A percentile compares a stretch with the other conserved stretches of the same genome.
Conservation (phyloP, 306 rosid species). For the Castanea sativa region DNA sequence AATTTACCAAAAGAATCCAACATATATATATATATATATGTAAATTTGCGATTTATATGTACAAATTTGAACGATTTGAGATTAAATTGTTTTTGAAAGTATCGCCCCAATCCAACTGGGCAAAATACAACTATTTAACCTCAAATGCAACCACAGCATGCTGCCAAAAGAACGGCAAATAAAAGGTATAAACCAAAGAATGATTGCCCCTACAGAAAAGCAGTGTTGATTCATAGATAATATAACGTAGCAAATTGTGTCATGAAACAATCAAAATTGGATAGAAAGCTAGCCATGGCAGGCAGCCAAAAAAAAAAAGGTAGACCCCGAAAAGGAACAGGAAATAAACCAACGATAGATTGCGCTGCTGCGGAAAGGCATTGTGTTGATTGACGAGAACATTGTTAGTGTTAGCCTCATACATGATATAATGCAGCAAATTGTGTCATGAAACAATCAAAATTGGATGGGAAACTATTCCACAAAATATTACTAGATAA, state of each 20-base stretch:
- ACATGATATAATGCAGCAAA: constrained; percentile 16
- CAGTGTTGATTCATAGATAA: constrained; percentile 6
- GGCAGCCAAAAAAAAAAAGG: background rate
- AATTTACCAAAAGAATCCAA: too few species aligned
- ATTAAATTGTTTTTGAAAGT: too few species aligned
- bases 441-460: constrained; percentile 21
- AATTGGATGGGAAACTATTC: constrained; percentile 37
- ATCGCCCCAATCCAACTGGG: too few species aligned
- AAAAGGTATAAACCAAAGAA: constrained; percentile 18
- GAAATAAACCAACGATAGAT: constrained; percentile 16
- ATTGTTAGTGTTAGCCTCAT: constrained; percentile 17
- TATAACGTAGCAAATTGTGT: constrained; percentile 10
- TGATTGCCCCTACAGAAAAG: constrained; percentile 5
- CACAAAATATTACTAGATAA: constrained; percentile 51
- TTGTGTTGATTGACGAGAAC: background rate
- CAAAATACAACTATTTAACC: background rate
- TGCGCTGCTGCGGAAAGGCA: background rate
- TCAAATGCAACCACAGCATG: background rate
- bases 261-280: constrained; percentile 34
- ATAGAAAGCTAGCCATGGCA: constrained; percentile 15
- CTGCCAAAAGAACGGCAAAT: background rate
- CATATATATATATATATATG: too few species aligned
- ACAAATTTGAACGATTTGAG: too few species aligned
- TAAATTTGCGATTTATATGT: too few species aligned
- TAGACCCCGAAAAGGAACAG: background rate